A percentile compares a stretch with the other conserved stretches of the same genome.
These are phyloP conservation scores for Stephania japonica DNA, from an alignment of 164 flowering plant species.

Conservation along the genomic window DNA sequence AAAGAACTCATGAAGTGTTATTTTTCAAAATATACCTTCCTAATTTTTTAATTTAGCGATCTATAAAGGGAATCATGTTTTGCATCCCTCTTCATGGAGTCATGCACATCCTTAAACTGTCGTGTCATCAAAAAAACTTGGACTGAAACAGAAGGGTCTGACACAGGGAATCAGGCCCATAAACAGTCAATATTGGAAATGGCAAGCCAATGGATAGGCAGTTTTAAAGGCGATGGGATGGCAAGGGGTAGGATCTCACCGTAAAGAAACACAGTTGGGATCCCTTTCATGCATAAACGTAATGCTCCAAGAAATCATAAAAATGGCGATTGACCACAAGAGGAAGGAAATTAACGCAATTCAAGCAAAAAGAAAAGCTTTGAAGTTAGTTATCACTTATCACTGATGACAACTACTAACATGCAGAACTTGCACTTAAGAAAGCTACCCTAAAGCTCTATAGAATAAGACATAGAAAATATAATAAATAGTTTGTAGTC, in stretches of 20 bases:
- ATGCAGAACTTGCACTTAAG: not conserved
- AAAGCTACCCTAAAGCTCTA: not conserved
- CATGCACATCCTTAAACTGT: no score
- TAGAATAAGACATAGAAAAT: not conserved
- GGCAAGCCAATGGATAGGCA: not conserved
- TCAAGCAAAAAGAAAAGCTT: no score
- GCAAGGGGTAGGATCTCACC: not conserved
- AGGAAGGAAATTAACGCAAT: not conserved
- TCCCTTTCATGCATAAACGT: not conserved
- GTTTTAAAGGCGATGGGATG: not conserved
- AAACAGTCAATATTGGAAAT: not conserved
- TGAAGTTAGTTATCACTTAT: no score
- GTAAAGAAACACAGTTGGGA: not conserved
- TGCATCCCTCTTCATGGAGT: no score
- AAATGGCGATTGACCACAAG: not conserved
- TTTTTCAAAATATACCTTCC: no score
- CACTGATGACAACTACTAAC: no score
- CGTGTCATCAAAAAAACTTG: no score
- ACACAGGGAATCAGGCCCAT: not conserved
- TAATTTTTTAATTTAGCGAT: no score
- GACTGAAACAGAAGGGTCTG: not conserved
- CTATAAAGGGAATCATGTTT: no score
- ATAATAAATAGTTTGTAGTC: not conserved
- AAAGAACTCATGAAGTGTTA: no score
- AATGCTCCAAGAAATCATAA: not conserved